Evolutionary conservation across 148 eudicot genomes (phyloP).

Genomic region (Amaranthus hypochondriacus): DNA sequence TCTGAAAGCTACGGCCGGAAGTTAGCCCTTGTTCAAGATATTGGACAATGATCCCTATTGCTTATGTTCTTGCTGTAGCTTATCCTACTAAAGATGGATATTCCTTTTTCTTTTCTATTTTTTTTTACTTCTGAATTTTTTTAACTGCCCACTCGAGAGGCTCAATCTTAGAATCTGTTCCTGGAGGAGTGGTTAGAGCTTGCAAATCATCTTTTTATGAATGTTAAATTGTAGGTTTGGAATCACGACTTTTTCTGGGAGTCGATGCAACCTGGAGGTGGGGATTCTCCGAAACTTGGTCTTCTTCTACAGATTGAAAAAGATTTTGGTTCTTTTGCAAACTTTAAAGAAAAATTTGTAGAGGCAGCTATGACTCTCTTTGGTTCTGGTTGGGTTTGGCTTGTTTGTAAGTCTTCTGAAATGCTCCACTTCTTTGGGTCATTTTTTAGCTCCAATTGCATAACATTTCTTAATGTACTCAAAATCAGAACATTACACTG

Average conservation of each 20-base stretch:
- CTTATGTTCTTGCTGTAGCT: too few relatives aligned
- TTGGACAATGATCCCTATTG: too few relatives aligned
- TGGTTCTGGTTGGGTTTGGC: slow-evolving; percentile 97
- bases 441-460: not conserved
- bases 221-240: slow-evolving; percentile 64
- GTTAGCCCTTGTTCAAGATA: too few relatives aligned
- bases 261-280: slow-evolving; percentile 96
- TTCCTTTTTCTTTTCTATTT: too few relatives aligned
- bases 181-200: not conserved
- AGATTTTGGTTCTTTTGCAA: slow-evolving; percentile 77
- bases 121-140: too few relatives aligned
- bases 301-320: slow-evolving; percentile 79
- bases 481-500: too few relatives aligned
- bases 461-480: too few relatives aligned
- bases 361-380: slow-evolving; percentile 68
- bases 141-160: too few relatives aligned
- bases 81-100: too few relatives aligned
- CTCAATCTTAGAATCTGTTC: not conserved
- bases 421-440: not conserved
- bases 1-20: too few relatives aligned
- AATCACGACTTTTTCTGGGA: slow-evolving; percentile 99
- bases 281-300: slow-evolving; percentile 64
- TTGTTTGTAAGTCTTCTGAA: slow-evolving; percentile 65
- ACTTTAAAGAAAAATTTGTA: slow-evolving; percentile 65
- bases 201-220: slow-evolving; percentile 5